Conservation (phyloP, 2,329 filamentous ascomycete genomes). For the Paecilomyces fulvus region DNA sequence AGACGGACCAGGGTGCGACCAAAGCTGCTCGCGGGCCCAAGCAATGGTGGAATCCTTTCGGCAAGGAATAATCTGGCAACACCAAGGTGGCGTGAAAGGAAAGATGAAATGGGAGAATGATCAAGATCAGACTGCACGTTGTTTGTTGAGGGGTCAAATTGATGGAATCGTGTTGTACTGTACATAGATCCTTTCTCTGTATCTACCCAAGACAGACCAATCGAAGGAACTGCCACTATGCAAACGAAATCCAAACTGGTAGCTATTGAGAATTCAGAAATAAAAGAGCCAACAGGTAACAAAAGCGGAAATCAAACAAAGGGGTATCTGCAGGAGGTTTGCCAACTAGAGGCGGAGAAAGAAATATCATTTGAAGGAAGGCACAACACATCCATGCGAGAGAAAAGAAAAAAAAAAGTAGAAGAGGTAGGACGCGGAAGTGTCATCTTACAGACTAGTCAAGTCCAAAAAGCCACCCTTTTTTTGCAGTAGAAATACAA, state of each 20-base stretch:
- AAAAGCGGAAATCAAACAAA: neutral
- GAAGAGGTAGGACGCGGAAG: too few species aligned
- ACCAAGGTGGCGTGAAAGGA: neutral
- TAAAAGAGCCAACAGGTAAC: neutral
- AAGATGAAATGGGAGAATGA: neutral
- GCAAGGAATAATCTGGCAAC: neutral
- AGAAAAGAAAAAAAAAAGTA: neutral
- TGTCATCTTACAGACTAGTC: too few species aligned
- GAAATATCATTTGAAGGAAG: neutral
- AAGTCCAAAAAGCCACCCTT: neutral
- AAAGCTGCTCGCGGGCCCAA: slow-evolving; percentile 1
- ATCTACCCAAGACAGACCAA: neutral
- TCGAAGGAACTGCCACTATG: neutral
- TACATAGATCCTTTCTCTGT: neutral
- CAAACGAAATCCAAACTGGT: neutral
- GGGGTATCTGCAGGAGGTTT: neutral
- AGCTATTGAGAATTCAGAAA: neutral
- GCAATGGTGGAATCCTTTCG: neutral
- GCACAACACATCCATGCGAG: neutral
- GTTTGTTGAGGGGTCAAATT: neutral
- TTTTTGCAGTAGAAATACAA: neutral
- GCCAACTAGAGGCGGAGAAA: neutral
- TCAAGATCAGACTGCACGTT: neutral
- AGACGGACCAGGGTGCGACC: slow-evolving; percentile 1
- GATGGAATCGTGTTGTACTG: neutral